Percentiles rank a stretch among this genome's conserved stretches.
Conservation (phyloP, 2,329 filamentous ascomycete species). For the Exophiala sp. region DNA sequence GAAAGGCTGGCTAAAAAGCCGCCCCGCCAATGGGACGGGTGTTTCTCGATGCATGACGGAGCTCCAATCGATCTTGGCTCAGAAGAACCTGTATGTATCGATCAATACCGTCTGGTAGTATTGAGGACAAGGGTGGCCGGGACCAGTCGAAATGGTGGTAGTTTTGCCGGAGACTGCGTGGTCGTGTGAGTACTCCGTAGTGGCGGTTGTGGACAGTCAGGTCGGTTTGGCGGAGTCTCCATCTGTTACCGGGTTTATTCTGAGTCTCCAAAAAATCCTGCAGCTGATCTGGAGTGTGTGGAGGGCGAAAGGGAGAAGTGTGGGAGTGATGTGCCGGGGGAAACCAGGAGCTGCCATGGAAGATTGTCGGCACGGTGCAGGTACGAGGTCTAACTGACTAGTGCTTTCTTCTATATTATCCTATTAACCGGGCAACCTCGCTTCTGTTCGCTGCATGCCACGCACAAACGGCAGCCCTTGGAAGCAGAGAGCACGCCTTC, state of each 20-base stretch:
- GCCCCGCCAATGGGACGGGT: constrained; percentile 1
- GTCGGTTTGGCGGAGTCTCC: too few relatives aligned
- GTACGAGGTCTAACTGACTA: neutral
- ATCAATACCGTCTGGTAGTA: neutral
- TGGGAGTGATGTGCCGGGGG: neutral
- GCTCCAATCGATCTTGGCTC: neutral
- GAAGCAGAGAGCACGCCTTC: neutral
- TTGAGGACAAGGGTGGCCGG: too few relatives aligned
- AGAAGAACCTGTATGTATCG: neutral
- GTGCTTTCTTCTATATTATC: constrained; percentile 7
- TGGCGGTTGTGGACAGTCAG: too few relatives aligned
- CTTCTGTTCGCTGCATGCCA: neutral
- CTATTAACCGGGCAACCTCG: constrained; percentile 16
- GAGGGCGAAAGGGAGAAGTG: constrained; percentile 5
- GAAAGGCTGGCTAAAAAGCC: constrained; percentile 12
- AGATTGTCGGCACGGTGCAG: neutral
- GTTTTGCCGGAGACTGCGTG: too few relatives aligned
- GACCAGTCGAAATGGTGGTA: too few relatives aligned
- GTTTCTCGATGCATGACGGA: neutral
- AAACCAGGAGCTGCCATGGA: neutral
- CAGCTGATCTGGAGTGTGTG: constrained; percentile 7
- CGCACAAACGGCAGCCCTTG: neutral
- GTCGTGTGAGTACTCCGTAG: too few relatives aligned
- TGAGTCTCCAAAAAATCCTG: neutral
- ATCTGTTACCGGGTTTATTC: neutral